These are phyloP conservation scores for Fimicolochytrium jonesii DNA, from an alignment of 192 early-diverging fungal species.

Conservation along the genomic window DNA sequence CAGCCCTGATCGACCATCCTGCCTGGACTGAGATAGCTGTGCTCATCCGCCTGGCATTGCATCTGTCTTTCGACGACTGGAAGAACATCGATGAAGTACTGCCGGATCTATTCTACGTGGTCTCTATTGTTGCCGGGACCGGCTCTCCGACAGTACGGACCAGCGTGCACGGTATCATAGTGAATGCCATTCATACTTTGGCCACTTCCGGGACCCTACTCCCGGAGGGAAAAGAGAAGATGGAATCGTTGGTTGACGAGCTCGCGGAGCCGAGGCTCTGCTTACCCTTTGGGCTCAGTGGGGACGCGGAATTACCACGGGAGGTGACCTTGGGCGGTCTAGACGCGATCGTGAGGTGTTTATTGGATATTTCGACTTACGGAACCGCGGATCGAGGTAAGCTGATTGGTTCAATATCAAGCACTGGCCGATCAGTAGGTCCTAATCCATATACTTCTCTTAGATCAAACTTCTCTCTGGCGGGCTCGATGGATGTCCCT, in stretches of 20 bases:
- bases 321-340: slow-evolving; percentile 32
- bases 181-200: slow-evolving; percentile 86
- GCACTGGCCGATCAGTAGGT: too few relatives aligned
- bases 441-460: too few relatives aligned
- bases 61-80: slow-evolving; percentile 77
- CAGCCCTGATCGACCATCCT: slow-evolving; percentile 73
- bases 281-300: slow-evolving; percentile 69
- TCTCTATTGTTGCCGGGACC: slow-evolving; percentile 77
- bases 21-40: slow-evolving; percentile 93
- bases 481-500: slow-evolving; percentile 90
- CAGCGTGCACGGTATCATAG: slow-evolving; percentile 89
- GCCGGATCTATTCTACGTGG: slow-evolving; percentile 82
- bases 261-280: slow-evolving; percentile 78
- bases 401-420: too few relatives aligned
- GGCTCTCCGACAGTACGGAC: slow-evolving; percentile 80
- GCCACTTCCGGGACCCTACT: slow-evolving; percentile 58
- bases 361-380: slow-evolving; percentile 58
- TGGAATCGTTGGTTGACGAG: slow-evolving; percentile 64
- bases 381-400: slow-evolving; percentile 65
- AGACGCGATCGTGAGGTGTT: slow-evolving; percentile 53
- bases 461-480: slow-evolving; percentile 77
- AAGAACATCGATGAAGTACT: slow-evolving; percentile 66
- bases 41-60: slow-evolving; percentile 80
- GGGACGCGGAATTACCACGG: slow-evolving; percentile 23
- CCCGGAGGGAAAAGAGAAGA: slow-evolving; percentile 49